Evolutionary conservation across 1,139 yeast genomes (phyloP).

Genomic region (Hemisphaericaspora subhashii): DNA sequence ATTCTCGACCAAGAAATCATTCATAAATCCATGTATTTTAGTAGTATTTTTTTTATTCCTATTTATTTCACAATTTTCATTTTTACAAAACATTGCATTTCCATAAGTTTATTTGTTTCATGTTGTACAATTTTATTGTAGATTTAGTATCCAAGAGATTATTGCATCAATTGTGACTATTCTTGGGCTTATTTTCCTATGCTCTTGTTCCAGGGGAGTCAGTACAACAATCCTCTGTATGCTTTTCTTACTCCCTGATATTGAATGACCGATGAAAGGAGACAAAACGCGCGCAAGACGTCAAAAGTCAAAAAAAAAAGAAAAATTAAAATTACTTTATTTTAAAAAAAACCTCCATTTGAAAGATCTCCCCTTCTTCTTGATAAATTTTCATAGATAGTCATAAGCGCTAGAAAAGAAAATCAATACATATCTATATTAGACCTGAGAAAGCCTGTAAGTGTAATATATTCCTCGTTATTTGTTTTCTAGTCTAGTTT

Average conservation of each 20-base stretch:
- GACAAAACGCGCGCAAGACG: constrained; percentile 2
- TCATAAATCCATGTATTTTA: constrained; percentile 2
- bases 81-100: constrained; percentile 1
- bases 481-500: neutral
- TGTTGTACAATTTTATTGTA: neutral
- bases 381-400: no score
- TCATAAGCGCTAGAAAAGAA: no score
- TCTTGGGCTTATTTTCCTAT: no score
- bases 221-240: no score
- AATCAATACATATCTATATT: no score
- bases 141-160: no score
- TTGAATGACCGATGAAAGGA: no score
- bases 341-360: neutral
- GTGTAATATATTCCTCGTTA: neutral
- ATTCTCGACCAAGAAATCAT: neutral
- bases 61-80: constrained; percentile 1
- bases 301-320: constrained; percentile 1
- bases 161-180: no score
- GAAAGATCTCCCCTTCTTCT: neutral
- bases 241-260: no score
- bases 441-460: no score
- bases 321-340: neutral
- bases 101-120: neutral
- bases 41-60: neutral
- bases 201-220: no score